These are phyloP conservation scores for Hanseniaspora sp. DNA, from an alignment of 1,139 yeast species.

Conservation along the genomic window DNA sequence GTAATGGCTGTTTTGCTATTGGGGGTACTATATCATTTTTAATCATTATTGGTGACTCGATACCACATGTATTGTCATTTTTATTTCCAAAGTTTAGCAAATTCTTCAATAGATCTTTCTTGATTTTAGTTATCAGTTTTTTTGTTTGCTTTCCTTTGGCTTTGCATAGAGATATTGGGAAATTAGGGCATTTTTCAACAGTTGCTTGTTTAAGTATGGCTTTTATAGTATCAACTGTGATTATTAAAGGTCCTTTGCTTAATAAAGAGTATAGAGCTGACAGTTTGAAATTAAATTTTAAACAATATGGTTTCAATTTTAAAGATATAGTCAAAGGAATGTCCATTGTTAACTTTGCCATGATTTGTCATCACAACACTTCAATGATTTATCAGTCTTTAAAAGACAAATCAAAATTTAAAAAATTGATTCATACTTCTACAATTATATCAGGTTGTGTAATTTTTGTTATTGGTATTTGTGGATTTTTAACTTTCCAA, in stretches of 20 bases:
- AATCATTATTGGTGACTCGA: constrained; percentile 87
- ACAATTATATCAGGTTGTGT: constrained; percentile 72
- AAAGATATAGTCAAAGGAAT: constrained; percentile 63
- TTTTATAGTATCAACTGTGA: constrained; percentile 61
- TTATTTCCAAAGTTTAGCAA: constrained; percentile 28
- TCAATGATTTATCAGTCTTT: constrained; percentile 79
- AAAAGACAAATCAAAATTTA: constrained; percentile 64
- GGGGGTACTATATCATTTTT: constrained; percentile 94
- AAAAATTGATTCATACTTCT: constrained; percentile 69
- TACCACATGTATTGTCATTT: constrained; percentile 67
- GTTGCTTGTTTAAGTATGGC: constrained; percentile 78
- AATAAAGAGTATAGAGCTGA: constrained; percentile 41
- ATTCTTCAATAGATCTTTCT: constrained; percentile 38
- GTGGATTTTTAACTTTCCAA: constrained; percentile 68
- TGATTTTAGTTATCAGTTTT: constrained; percentile 58
- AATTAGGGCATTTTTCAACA: constrained; percentile 78
- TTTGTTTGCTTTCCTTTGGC: constrained; percentile 77
- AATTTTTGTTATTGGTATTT: constrained; percentile 67
- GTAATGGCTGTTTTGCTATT: constrained; percentile 82
- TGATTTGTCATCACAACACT: constrained; percentile 92
- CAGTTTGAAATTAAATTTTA: constrained; percentile 42
- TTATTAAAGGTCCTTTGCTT: constrained; percentile 59
- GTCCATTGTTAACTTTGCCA: constrained; percentile 82
- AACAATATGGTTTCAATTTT: constrained; percentile 28
- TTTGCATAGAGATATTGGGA: constrained; percentile 67